Evolutionary conservation across 495 filamentous ascomycete species (phyloP).

Genomic region (Trichoderma virens): DNA sequence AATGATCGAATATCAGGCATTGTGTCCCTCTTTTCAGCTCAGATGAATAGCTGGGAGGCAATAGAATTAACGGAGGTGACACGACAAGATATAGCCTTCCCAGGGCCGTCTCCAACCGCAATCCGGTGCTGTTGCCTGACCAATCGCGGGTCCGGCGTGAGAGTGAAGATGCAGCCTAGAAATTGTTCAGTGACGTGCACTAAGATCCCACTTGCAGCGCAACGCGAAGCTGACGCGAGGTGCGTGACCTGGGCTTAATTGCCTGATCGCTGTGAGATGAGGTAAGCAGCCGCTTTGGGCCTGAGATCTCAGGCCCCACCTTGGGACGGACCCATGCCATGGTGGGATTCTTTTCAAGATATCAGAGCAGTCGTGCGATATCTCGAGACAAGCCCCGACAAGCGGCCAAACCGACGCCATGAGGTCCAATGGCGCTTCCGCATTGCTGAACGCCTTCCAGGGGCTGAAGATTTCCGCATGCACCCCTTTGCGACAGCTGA

Average conservation of each 20-base stretch:
- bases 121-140: not conserved
- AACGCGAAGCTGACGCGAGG: constrained; percentile 15
- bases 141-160: not conserved
- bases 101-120: not conserved
- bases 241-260: constrained; percentile 13
- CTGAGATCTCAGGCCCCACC: constrained; percentile 11
- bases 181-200: constrained; percentile 9
- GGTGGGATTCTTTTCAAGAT: constrained; percentile 6
- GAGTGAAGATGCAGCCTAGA: constrained; percentile 4
- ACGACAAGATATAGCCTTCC: not conserved
- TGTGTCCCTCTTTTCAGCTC: not conserved
- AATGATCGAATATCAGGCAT: constrained; percentile 84
- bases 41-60: not conserved
- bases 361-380: not conserved
- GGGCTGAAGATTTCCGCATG: constrained; percentile 33
- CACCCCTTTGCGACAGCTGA: constrained; percentile 10
- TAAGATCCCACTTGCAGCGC: not conserved
- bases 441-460: constrained; percentile 35
- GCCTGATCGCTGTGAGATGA: not conserved
- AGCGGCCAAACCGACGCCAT: constrained; percentile 22
- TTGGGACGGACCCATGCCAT: not conserved
- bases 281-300: not conserved
- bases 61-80: not conserved
- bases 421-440: constrained; percentile 30
- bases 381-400: constrained; percentile 6